These are phyloP conservation scores for Penicillium sp. DNA, from an alignment of 2,329 filamentous ascomycete genomes.

Conservation along the genomic window DNA sequence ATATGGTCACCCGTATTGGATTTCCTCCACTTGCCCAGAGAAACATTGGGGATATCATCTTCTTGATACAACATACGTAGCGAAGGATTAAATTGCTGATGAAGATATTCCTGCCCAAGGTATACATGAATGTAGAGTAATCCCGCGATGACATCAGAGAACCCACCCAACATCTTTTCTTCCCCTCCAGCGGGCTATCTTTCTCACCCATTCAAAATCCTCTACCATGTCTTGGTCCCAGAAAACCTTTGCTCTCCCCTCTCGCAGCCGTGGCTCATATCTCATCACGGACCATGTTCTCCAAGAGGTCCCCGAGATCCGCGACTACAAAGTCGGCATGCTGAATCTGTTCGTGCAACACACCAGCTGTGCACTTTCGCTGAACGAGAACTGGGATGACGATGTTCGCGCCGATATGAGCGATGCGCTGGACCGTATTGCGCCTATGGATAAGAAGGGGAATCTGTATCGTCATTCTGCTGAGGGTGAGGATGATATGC, in stretches of 20 bases:
- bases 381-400: conserved; percentile 88
- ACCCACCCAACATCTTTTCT: conserved; percentile 47
- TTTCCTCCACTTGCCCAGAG: too few species aligned
- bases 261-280: conserved; percentile 78
- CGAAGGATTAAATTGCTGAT: too few species aligned
- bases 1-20: too few species aligned
- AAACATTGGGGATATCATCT: too few species aligned
- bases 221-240: conserved; percentile 68
- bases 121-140: not conserved
- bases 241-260: conserved; percentile 76
- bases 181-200: too few species aligned
- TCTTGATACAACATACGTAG: too few species aligned
- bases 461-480: conserved; percentile 80
- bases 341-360: conserved; percentile 93
- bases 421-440: conserved; percentile 87
- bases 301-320: conserved; percentile 72
- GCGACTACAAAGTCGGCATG: conserved; percentile 77
- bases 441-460: conserved; percentile 73
- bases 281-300: conserved; percentile 78
- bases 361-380: conserved; percentile 81
- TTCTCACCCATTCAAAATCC: conserved; percentile 1
- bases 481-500: conserved; percentile 92
- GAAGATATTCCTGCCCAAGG: too few species aligned
- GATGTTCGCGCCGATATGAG: conserved; percentile 94
- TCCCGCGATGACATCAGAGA: conserved; percentile 20